A percentile compares a stretch with the other conserved stretches of the same genome.
Conservation (phyloP, 306 rosid species). For the Begonia peltatifolia region DNA sequence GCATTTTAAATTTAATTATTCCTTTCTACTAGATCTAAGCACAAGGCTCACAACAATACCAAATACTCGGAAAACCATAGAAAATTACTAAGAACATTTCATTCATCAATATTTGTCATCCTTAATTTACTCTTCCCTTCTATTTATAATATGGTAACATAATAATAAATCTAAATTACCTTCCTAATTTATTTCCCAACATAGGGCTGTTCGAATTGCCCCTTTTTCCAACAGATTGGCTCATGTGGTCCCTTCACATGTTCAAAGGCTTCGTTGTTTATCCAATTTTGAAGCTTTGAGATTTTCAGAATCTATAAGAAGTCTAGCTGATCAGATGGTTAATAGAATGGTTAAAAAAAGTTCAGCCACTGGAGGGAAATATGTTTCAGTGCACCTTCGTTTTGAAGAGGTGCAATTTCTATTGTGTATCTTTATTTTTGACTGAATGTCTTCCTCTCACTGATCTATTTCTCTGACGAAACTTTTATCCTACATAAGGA, state of each 20-base stretch:
- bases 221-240: conserved; percentile 97
- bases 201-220: conserved; percentile 91
- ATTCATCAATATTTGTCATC: too few species aligned
- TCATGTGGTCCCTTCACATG: conserved; percentile 57
- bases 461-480: too few species aligned
- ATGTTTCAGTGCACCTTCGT: conserved; percentile 92
- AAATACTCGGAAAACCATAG: too few species aligned
- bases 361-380: conserved; percentile 71
- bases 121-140: too few species aligned
- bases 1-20: too few species aligned
- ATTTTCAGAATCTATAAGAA: conserved; percentile 70
- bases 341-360: conserved; percentile 68
- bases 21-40: too few species aligned
- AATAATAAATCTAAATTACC: too few species aligned
- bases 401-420: conserved; percentile 73
- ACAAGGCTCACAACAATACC: too few species aligned
- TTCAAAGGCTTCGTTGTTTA: conserved; percentile 74
- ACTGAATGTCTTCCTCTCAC: too few species aligned
- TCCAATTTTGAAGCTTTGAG: conserved; percentile 78
- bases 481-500: conserved; percentile 29
- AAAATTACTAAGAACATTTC: too few species aligned
- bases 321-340: conserved; percentile 79
- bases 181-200: too few species aligned
- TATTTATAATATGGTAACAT: too few species aligned
- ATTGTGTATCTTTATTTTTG: conserved; percentile 3